Percentiles rank a stretch among this genome's conserved stretches.
phyloP scores from a whole-genome alignment of 2,329 filamentous ascomycete genomes.

The Pestalotiopsis sp. region DNA sequence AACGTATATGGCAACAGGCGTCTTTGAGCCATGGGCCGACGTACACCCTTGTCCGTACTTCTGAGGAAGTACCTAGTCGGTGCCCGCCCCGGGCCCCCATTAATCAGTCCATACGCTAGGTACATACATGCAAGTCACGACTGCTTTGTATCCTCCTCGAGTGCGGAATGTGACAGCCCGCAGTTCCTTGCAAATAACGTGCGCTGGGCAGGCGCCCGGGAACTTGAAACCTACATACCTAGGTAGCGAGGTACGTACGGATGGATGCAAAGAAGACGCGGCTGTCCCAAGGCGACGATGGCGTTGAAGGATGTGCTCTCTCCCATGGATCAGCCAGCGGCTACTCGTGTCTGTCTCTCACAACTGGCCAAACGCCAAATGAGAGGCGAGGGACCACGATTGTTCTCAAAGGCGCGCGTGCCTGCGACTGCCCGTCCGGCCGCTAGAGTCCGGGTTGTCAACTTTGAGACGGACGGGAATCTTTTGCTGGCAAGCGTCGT shows the following conservation, averaged over 20 bases:
- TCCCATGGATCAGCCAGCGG: neutral
- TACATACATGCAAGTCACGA: neutral
- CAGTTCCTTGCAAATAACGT: neutral
- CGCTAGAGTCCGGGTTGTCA: neutral
- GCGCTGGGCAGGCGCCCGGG: neutral
- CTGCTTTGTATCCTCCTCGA: neutral
- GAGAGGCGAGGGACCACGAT: neutral
- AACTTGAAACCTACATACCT: neutral
- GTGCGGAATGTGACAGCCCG: constrained; percentile 4
- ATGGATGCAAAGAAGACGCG: neutral
- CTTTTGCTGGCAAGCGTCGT: constrained; percentile 12
- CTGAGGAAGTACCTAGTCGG: neutral
- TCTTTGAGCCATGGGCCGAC: constrained; percentile 6
- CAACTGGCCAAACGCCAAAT: neutral
- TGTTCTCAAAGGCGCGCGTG: constrained; percentile 7
- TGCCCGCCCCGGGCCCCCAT: neutral
- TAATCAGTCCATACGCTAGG: neutral
- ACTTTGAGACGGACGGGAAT: neutral
- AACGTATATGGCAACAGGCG: constrained; percentile 1
- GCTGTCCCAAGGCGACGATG: neutral
- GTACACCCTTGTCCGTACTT: constrained; percentile 9
- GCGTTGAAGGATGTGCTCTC: neutral
- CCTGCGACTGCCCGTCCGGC: neutral
- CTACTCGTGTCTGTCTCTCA: neutral
- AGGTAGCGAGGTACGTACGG: neutral